phyloP scores from a whole-genome alignment of 371 early-diverging fungal species.

The Mucor saturninus region DNA sequence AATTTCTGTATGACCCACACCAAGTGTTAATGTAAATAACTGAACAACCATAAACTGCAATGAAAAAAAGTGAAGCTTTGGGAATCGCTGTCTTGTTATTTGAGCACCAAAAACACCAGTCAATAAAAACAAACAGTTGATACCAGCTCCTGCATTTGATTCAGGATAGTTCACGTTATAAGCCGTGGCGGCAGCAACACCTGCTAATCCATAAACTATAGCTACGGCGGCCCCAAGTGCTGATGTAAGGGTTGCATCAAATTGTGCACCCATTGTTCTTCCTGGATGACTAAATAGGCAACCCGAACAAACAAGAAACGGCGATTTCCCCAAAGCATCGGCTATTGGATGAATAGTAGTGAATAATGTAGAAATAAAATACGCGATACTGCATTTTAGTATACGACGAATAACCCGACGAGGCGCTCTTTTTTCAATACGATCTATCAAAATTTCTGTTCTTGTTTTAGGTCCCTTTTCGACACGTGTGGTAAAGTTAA shows the following conservation, averaged over 20 bases:
- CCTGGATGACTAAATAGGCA: constrained; percentile 51
- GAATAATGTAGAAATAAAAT: constrained; percentile 46
- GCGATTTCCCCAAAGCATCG: constrained; percentile 35
- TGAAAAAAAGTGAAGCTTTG: constrained; percentile 31
- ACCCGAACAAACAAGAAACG: constrained; percentile 48
- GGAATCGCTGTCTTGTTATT: constrained; percentile 23
- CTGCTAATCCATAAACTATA: constrained; percentile 39
- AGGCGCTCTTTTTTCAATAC: constrained; percentile 41
- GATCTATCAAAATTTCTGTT: constrained; percentile 7
- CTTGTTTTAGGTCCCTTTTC: neutral
- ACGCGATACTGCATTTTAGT: constrained; percentile 52
- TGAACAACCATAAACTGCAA: constrained; percentile 31
- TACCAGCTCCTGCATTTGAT: constrained; percentile 8
- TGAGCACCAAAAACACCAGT: constrained; percentile 29
- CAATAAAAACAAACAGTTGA: constrained; percentile 27
- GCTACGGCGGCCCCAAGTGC: constrained; percentile 41
- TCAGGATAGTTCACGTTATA: constrained; percentile 32
- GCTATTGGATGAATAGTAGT: constrained; percentile 42
- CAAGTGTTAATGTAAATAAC: constrained; percentile 24
- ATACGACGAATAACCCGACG: constrained; percentile 54
- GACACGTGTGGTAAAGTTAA: neutral
- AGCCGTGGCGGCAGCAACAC: constrained; percentile 29
- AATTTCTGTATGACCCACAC: constrained; percentile 4
- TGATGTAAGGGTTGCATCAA: constrained; percentile 47
- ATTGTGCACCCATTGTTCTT: constrained; percentile 47